Base-by-base conservation (phyloP, 305 asterid genomes). In the Fraxinus xanthoxyloides region DNA sequence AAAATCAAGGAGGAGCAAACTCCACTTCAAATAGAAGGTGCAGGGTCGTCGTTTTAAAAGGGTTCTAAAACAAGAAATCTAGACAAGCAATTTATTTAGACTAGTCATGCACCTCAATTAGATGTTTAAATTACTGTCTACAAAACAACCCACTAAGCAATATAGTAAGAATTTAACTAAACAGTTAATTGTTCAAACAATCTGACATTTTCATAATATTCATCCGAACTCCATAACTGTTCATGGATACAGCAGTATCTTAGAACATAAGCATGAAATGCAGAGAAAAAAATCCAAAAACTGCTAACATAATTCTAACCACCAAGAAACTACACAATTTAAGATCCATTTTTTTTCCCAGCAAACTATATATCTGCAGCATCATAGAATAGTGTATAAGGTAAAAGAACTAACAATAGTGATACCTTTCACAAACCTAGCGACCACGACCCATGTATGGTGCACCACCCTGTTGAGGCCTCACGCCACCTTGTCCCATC, bases 401-500 rank as follows among this genome's bases (percentile, higher is more conserved):
- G 72, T 10, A 63, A 63, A 24, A 24, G 7, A 28, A 26, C n/a
- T 28, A 26, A 4, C 38, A 69, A 2, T 24, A 30, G 38, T 28
- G 1, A 77, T 69, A 81, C 82, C 83, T 81, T 80, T 9, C 4
- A 80, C 81, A 30, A 63, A 76, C 85, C 87, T 88, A 89, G 82
- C 77, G 89, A 61, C 92, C 90, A 19, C 84, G 87, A 40, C 89
- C 88, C 77, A 87, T 82, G 86, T 87, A 87, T 35, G 87, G 85
- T 1, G 87, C 89, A 81, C 88, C 89, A 80, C 89, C 87, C 35
- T 87, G 87, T 28, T 77, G 86, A 5, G 90, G 88, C 72, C 92
- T 84, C 59, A 43, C 81, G 15, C 88, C 83, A 24, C 90, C 90
- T 75, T 86, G 89, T 34, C 86, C 87, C 87, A 87, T 87, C 82